Base-by-base conservation (phyloP, 441 rosid species). In the Gossypium davidsonii region DNA sequence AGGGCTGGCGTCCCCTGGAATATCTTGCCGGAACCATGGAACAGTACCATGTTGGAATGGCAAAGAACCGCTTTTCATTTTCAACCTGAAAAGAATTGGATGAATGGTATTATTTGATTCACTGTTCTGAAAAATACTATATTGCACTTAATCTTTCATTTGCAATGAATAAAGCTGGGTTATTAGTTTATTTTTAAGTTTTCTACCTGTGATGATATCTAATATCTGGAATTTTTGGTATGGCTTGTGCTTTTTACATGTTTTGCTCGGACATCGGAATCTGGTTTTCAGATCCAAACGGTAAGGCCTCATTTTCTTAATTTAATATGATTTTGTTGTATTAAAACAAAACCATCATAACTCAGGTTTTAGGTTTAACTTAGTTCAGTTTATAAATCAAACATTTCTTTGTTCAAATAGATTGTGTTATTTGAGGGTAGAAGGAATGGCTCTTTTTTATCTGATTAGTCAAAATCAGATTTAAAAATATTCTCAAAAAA, bases 21-120 rank as follows among this genome's bases (percentile, higher is more conserved):
- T 9, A 57, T 73, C 44, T 1, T 58, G 74, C 74, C 79, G 58
- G 86, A 74, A 49, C 85, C 86, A 0, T 94, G 97, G 99, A 90
- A 87, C 79, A 94, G 89, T 34, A 92, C 84, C 79, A 85, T 94
- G 91, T 67, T 94, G 85, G 87, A 95, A 0, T 94, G 97, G 97
- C 97, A 94, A 79, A 83, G 96, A 77, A 88, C 98, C 28, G 83
- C 94, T 26, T 90, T 82, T 73, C 98, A 94, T 67, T 94, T 94
- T 51, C 98, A 94, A 78, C 98, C 98, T 0, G 81, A 86, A 67
- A 82, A 85, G 67, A 92, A 94, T 67, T 94, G 98, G 98, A 94
- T 94, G 98, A 94, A 94, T 73, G 98, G 99, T 92, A 85, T 67
- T 46, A 10, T 20, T 37, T 37, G 42, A 37, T 37, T 37, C 10